Evolutionary conservation across 768 basidiomycete genomes (phyloP), one percentile per base, ranked within the genome.

Genomic region (Leccinum truebloodii): DNA sequence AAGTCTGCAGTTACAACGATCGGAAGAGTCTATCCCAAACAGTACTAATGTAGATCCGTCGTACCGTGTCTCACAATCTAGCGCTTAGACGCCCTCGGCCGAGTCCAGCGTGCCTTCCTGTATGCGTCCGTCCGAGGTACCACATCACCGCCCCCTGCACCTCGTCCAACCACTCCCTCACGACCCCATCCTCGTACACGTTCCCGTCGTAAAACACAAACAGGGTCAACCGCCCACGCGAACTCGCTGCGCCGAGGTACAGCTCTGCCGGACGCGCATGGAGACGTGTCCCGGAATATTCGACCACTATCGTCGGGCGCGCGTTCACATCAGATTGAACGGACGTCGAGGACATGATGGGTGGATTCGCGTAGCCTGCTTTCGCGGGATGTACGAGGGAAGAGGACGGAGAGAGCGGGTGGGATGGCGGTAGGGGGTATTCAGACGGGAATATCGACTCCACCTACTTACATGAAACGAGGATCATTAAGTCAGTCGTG

Each of bases 151-250:
- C 79, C 10, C 58, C 64, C 37, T 63, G 72, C 4, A 83, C 73
- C 60, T 86, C 83, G 9, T 71, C 66, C 54, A 86, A 59, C 80
- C 82, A 85, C 67, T 83, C 83, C 8, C 57, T 64, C 6, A 83
- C 74, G 9, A 79, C 61, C 1, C 58, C 71, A 5, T 75, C 71
- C 2, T 79, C 75, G 51, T 77, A 84, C 4, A 81, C 79, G 62
- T 85, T 82, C 6, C 66, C 70, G 52, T 86, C 84, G 64, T 73
- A 80, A 62, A 57, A 77, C 4, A 75, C 49, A 14, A 65, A 57
- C 50, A 84, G 51, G 2, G 59, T 58, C 39, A 86, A 59, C 37
- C 71, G 68, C 34, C 75, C 67, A 2, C 62, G 65, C 4, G 64
- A 67, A 2, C 73, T 80, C 3, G 69, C 54, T 16, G 81, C 79